Evolutionary conservation across 2,329 filamentous ascomycete species (phyloP), one percentile per base, ranked within the genome.

Genomic region (Septoria linicola): DNA sequence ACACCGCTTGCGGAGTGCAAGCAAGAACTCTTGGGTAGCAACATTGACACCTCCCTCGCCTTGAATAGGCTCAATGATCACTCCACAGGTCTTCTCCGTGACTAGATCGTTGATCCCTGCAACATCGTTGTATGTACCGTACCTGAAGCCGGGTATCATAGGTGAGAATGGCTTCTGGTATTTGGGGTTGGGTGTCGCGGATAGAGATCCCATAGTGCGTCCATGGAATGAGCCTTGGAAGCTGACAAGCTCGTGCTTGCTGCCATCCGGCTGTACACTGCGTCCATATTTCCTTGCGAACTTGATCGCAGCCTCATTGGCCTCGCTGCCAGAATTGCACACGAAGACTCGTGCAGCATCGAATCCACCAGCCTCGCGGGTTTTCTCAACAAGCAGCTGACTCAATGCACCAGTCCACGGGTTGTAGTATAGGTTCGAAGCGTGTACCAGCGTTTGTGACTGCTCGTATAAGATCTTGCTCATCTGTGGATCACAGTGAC

Each of bases 231-330:
- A 91, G 63, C 87, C 85, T 63, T 88, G 76, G 77, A 97, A 99
- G 13, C 89, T 95, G 44, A 97, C 88, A 41, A 99, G 74, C 65
- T 96, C 90, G 62, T 82, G 72, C 75, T 97, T 96, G 41, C 63
- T 64, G 45, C 67, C 67, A 37, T 66, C 63, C n/a, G 63, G 57
- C 36, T 65, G 59, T 11, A 62, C 51, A 31, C 49, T 63, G 70
- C 92, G 92, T 63, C 90, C 91, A 17, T 87, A 85, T 73, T 99
- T 99, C 63, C 93, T 83, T 16, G 92, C 88, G 65, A 99, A 97
- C 72, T 99, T 99, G 70, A 99, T 87, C 30, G 92, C 93, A 1
- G 92, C 93, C 74, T 99, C 93, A 71, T 99, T 99, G 67, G 93
- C 93, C 74, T 99, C 93, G 54, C 88, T 89, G 53, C 93, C 93